Evolutionary conservation across 2,329 filamentous ascomycete species (phyloP), one percentile per base, ranked within the genome.

Genomic region (Pyrenochaeta sp.): DNA sequence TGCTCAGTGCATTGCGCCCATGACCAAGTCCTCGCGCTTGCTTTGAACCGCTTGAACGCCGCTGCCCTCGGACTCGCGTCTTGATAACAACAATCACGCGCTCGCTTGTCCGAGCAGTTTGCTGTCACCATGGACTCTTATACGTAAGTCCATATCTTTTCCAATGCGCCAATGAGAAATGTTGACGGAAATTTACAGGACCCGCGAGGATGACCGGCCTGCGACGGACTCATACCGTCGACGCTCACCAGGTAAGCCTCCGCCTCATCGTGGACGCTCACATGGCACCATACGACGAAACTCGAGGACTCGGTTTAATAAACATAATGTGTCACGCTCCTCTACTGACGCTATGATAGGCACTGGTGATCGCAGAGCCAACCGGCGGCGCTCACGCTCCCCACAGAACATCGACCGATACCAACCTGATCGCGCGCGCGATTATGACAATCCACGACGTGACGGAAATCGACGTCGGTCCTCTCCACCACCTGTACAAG

Each of bases 401-500:
- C 89, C 88, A 3, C 75, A 75, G 14, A 77, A 81, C 10, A 84
- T 91, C 46, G 89, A 93, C 63, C 81, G 89, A 43, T 93, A 93
- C 65, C 88, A 92, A 61, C 88, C 88, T 15, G 80, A 86, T 35
- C 83, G 87, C 21, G 72, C 73, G 15, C 81, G 89, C 58, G 88
- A 91, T 53, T 88, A 90, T 40, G 86, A 87, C 60, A 78, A 77
- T 36, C 77, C 82, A 29, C 53, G 56, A 15, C 81, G 84, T 39
- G 85, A 89, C 44, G 84, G 87, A 39, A 68, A 67, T 41, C 83
- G 86, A 44, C 79, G 83, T 24, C 76, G 78, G 29, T 81, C 81
- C 69, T 89, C 58, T 61, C 80, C 66, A 80, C 85, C 7, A 76
- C 86, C 65, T 35, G 66, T 49, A 76, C 73, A 87, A 20, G 81